Evolutionary conservation across 306 rosid species (phyloP), one percentile per base, ranked within the genome.

Genomic region (Vigna angularis): DNA sequence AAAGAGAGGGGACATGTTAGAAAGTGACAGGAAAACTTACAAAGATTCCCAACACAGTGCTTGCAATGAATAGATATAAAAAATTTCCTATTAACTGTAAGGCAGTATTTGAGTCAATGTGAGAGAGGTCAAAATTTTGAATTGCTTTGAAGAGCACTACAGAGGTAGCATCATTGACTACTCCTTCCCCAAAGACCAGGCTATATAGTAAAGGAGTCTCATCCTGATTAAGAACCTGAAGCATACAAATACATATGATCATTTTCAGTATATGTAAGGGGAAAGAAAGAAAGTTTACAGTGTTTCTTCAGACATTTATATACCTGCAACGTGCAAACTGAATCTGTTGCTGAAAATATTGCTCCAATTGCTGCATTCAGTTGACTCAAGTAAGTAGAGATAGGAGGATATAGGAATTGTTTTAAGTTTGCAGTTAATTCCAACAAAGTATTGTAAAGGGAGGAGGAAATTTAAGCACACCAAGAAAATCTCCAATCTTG

Each of bases 241-340:
- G 28, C 79, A 63, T 73, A 2, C 4, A 47, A 4, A 74, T 55
- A 63, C 56, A 6, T 30, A 74, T 18, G 1, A 53, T 67, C 12
- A 44, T 45, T 42, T 66, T 70, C 12, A 11, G 10, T 69, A 22
- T 6, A 34, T 40, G 1, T 9, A 52, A 4, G 30, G 30, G 11
- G 15, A 45, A 16, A 17, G 15, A 56, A 9, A 22, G 34, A 55
- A 70, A 26, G 22, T 36, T 20, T 2, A 20, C 17, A 74, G 36
- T 55, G 26, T 77, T 74, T 50, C 24, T 47, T 72, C 44, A 75
- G 56, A 50, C 52, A 52, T 38, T 61, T 59, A 16, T 84, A 93
- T 84, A 93, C 97, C 97, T 93, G 98, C 83, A 93, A 87, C 49
- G 98, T 93, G 88, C 97, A 91, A 83, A 93, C 98, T 53, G 98